These are phyloP conservation scores for Neofusicoccum sp. DNA, from an alignment of 2,329 filamentous ascomycete genomes.

Conservation along the genomic window DNA sequence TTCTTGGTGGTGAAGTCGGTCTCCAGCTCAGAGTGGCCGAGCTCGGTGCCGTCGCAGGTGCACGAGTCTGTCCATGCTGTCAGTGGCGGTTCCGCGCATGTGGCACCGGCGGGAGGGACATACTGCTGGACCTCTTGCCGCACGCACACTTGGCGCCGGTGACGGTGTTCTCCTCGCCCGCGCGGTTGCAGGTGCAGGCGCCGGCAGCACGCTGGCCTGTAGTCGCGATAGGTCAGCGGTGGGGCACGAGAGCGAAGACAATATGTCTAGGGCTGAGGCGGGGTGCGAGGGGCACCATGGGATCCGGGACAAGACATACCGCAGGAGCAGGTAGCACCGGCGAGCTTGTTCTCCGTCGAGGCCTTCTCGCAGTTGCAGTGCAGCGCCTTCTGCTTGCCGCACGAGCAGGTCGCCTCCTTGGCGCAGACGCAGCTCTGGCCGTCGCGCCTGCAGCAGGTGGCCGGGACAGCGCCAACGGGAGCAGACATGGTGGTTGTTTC, in stretches of 20 bases:
- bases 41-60: slow-evolving; percentile 77
- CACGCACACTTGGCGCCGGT: slow-evolving; percentile 71
- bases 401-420: slow-evolving; percentile 73
- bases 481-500: slow-evolving; percentile 36
- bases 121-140: slow-evolving; percentile 72
- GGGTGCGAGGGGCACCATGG: neutral
- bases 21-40: slow-evolving; percentile 68
- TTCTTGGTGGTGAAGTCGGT: slow-evolving; percentile 81
- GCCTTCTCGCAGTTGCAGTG: slow-evolving; percentile 85
- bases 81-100: neutral
- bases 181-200: slow-evolving; percentile 78
- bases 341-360: slow-evolving; percentile 70
- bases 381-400: slow-evolving; percentile 83
- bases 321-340: slow-evolving; percentile 80
- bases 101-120: slow-evolving; percentile 34
- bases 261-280: neutral
- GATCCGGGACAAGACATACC: slow-evolving; percentile 50
- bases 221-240: neutral
- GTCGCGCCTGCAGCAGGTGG: slow-evolving; percentile 63
- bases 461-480: slow-evolving; percentile 46
- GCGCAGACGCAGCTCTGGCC: slow-evolving; percentile 60
- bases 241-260: neutral
- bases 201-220: slow-evolving; percentile 72
- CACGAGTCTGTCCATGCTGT: slow-evolving; percentile 50
- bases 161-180: slow-evolving; percentile 68